Percentiles rank a stretch among this genome's conserved stretches.
These are phyloP conservation scores for Debaryomyces castellii DNA, from an alignment of 805 yeast genomes.

Conservation along the genomic window DNA sequence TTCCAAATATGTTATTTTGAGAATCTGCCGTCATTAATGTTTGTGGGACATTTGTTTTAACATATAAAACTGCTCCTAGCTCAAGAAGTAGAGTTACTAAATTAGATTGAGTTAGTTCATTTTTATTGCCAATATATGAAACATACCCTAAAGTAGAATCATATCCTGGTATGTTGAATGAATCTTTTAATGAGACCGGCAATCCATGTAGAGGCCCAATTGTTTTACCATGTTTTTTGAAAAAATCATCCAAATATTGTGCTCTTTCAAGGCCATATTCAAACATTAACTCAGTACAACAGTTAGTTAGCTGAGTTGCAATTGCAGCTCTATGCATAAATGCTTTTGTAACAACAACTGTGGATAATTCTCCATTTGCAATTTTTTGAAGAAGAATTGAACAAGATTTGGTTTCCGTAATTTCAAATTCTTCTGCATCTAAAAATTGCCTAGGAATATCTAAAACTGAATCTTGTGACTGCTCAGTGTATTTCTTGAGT, in stretches of 20 bases:
- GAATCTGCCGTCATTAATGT: constrained; percentile 53
- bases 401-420: too few species aligned
- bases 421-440: too few species aligned
- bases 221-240: constrained; percentile 12
- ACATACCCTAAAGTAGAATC: constrained; percentile 52
- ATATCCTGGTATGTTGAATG: constrained; percentile 45
- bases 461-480: too few species aligned
- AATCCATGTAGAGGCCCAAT: constrained; percentile 31
- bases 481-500: too few species aligned
- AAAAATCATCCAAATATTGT: constrained; percentile 20
- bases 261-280: constrained; percentile 26
- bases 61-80: constrained; percentile 53
- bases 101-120: constrained; percentile 20
- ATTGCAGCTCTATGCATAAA: constrained; percentile 58
- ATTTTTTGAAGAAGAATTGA: too few species aligned
- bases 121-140: constrained; percentile 38
- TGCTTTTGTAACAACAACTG: constrained; percentile 50
- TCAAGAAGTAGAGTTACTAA: constrained; percentile 7
- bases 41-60: constrained; percentile 54
- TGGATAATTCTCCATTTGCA: too few species aligned
- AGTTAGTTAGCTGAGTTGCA: constrained; percentile 52
- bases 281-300: constrained; percentile 36
- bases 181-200: constrained; percentile 40
- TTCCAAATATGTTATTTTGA: constrained; percentile 44
- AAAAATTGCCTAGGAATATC: too few species aligned